A percentile compares a stretch with the other conserved stretches of the same genome.
Conservation (phyloP, 192 early-diverging fungal genomes). For the Coemansia sp. region DNA sequence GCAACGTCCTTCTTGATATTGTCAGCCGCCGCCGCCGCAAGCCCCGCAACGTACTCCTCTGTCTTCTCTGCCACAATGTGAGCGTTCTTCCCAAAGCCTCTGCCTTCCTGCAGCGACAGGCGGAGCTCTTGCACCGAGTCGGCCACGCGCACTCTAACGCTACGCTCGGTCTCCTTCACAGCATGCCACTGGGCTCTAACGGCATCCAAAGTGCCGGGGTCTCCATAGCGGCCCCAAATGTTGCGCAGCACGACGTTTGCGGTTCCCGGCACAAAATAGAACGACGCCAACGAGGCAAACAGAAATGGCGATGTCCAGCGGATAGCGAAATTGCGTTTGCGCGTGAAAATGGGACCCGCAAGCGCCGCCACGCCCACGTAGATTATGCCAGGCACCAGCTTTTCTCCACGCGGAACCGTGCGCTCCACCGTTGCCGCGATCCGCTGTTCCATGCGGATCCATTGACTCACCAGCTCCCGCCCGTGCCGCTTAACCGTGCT, state of each 20-base stretch:
- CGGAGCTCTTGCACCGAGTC: slow-evolving; percentile 37
- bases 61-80: slow-evolving; percentile 2
- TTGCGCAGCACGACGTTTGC: slow-evolving; percentile 38
- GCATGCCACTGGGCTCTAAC: neutral
- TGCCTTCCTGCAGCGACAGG: slow-evolving; percentile 39
- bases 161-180: slow-evolving; percentile 1
- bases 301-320: slow-evolving; percentile 44
- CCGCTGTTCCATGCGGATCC: slow-evolving; percentile 26
- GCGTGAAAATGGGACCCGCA: slow-evolving; percentile 54
- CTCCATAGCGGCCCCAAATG: slow-evolving; percentile 54
- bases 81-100: slow-evolving; percentile 15
- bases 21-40: slow-evolving; percentile 1
- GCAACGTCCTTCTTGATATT: slow-evolving; percentile 2
- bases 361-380: slow-evolving; percentile 51
- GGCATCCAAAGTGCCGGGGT: slow-evolving; percentile 27
- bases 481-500: slow-evolving; percentile 4
- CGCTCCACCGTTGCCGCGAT: slow-evolving; percentile 11
- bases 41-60: neutral
- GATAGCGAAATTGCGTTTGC: slow-evolving; percentile 38
- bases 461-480: slow-evolving; percentile 20
- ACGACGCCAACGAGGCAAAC: slow-evolving; percentile 37
- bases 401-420: slow-evolving; percentile 46
- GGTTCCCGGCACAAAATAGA: slow-evolving; percentile 51
- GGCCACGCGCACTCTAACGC: neutral
- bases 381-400: slow-evolving; percentile 38